These are phyloP conservation scores for Fusarium begoniae DNA, from an alignment of 2,329 filamentous ascomycete species.

Conservation along the genomic window DNA sequence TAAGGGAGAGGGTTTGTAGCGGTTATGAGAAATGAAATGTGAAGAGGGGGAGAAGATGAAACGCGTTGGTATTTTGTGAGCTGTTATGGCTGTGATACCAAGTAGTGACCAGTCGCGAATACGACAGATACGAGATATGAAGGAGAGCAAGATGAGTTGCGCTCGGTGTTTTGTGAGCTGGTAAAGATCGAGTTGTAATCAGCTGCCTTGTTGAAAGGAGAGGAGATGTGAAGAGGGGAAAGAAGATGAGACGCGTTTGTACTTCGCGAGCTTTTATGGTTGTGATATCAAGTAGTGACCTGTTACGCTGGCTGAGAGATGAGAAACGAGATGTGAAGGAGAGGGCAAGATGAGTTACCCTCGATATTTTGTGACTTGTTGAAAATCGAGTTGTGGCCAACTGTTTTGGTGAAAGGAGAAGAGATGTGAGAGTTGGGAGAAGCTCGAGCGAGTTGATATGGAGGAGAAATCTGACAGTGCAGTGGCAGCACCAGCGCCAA, in stretches of 20 bases:
- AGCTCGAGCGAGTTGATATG: background rate
- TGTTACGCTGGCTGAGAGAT: background rate
- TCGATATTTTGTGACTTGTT: background rate
- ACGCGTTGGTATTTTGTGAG: background rate
- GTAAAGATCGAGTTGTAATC: rapidly evolving
- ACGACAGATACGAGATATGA: background rate
- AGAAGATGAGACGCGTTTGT: background rate
- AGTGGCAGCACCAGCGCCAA: background rate
- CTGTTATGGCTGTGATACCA: background rate
- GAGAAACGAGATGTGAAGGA: background rate
- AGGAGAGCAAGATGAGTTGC: background rate
- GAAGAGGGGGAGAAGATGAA: background rate
- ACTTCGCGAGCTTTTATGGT: background rate
- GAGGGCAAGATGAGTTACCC: background rate
- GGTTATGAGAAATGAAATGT: background rate
- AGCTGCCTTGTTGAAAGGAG: background rate
- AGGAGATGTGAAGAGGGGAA: background rate
- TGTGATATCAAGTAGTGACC: background rate
- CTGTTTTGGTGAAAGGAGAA: background rate
- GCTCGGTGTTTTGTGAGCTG: background rate
- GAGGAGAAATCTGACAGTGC: background rate
- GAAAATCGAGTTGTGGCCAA: rapidly evolving
- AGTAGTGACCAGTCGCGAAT: background rate
- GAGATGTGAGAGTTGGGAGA: background rate
- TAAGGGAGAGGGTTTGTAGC: rapidly evolving